Conservation (phyloP, 805 yeast genomes). For the Citeromyces nyonsensis region DNA sequence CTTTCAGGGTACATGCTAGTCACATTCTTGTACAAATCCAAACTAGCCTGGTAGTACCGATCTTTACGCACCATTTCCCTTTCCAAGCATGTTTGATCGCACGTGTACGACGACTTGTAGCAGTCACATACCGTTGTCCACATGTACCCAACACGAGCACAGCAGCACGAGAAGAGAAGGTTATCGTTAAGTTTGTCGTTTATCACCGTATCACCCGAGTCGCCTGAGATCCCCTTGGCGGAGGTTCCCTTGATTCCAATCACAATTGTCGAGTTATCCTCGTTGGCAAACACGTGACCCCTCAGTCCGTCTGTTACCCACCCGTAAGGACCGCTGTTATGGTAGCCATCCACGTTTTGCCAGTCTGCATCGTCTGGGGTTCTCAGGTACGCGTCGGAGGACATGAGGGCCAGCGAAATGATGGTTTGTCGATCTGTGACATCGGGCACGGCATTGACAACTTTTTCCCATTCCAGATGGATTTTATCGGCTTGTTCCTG, state of each 20-base stretch:
- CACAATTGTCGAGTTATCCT: conserved; percentile 42
- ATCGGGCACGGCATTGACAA: conserved; percentile 48
- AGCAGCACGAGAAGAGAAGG: conserved; percentile 83
- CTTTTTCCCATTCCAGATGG: conserved; percentile 50
- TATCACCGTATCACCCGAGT: conserved; percentile 52
- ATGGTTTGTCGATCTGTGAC: conserved; percentile 61
- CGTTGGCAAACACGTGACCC: conserved; percentile 74
- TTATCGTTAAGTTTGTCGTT: conserved; percentile 83
- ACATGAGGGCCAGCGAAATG: conserved; percentile 64
- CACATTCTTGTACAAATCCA: conserved; percentile 68
- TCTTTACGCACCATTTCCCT: conserved; percentile 59
- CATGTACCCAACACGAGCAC: conserved; percentile 80
- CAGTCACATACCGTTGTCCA: conserved; percentile 97
- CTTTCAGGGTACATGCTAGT: conserved; percentile 49
- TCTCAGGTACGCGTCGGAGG: conserved; percentile 82
- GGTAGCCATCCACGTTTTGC: conserved; percentile 50
- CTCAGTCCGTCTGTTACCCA: conserved; percentile 80
- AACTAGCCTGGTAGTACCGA: conserved; percentile 65
- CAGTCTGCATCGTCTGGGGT: conserved; percentile 72
- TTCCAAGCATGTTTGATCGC: conserved; percentile 81
- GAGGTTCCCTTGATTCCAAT: conserved; percentile 85
- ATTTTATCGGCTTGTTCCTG: conserved; percentile 19
- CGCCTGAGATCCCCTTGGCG: conserved; percentile 52
- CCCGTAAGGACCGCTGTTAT: conserved; percentile 41
- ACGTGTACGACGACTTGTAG: conserved; percentile 66